phyloP scores from a whole-genome alignment of 805 yeast genomes.

The Lachancea waltii region DNA sequence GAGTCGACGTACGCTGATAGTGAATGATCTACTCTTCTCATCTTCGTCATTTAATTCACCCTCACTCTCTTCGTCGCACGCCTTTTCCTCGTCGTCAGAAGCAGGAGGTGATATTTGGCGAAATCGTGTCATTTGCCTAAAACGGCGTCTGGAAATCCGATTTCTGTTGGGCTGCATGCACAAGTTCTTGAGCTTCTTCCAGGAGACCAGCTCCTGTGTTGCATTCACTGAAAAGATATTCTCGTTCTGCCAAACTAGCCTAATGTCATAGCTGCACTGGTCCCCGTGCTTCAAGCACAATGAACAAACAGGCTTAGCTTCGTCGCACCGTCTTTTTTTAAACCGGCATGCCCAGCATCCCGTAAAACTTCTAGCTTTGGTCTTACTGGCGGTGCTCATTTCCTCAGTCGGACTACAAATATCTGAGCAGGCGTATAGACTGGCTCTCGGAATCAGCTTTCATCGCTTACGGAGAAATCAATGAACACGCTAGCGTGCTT shows the following conservation, averaged over 20 bases:
- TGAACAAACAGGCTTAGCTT: conserved; percentile 25
- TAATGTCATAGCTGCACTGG: conserved; percentile 27
- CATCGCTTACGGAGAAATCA: no score
- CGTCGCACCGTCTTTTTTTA: conserved; percentile 31
- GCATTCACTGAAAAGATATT: conserved; percentile 18
- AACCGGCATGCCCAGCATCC: conserved; percentile 34
- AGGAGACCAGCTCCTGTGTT: conserved; percentile 8
- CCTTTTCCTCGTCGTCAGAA: conserved; percentile 4
- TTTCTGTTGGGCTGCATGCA: conserved; percentile 1
- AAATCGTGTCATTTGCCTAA: conserved; percentile 18
- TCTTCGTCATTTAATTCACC: not conserved
- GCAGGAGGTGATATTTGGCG: conserved; percentile 9
- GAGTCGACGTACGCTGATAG: conserved; percentile 29
- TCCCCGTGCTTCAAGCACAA: conserved; percentile 23
- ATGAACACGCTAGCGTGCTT: no score
- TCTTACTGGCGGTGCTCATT: not conserved
- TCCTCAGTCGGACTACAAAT: not conserved
- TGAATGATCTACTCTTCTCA: conserved; percentile 11
- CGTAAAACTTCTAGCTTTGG: conserved; percentile 27
- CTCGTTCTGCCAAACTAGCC: conserved; percentile 26
- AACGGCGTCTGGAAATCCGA: conserved; percentile 16
- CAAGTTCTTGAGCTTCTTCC: conserved; percentile 6
- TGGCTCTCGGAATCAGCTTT: no score
- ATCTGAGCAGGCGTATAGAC: no score
- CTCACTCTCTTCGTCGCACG: not conserved